phyloP scores from a whole-genome alignment of 1,284 basidiomycete species.

The Tylopilus sp. region DNA sequence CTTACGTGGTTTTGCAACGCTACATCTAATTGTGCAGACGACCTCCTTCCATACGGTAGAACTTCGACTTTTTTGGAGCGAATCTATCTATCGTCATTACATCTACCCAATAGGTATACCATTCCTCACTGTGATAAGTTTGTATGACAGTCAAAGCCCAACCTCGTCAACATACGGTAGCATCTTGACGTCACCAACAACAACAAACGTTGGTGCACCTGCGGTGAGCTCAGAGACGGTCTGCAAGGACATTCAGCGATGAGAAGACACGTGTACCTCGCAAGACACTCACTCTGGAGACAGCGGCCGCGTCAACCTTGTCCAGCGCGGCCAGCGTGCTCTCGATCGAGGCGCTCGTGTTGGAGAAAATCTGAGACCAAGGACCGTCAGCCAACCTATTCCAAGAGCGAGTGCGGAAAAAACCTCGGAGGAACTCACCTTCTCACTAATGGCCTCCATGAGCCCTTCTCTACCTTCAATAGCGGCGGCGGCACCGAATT shows the following conservation, averaged over 20 bases:
- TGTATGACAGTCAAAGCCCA: slow-evolving; percentile 58
- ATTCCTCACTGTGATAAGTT: neutral
- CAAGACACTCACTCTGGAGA: slow-evolving; percentile 55
- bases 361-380: slow-evolving; percentile 52
- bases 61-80: slow-evolving; percentile 4
- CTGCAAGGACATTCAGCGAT: slow-evolving; percentile 32
- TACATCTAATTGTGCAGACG: neutral
- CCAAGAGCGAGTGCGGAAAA: slow-evolving; percentile 1
- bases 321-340: slow-evolving; percentile 57
- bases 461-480: slow-evolving; percentile 73
- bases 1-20: no score
- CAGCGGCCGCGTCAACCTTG: slow-evolving; percentile 52
- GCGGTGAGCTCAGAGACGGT: slow-evolving; percentile 54
- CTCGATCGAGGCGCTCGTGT: slow-evolving; percentile 50
- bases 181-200: slow-evolving; percentile 70
- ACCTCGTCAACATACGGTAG: slow-evolving; percentile 86
- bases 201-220: slow-evolving; percentile 82
- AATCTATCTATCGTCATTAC: slow-evolving; percentile 23
- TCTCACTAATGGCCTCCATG: slow-evolving; percentile 55
- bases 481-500: slow-evolving; percentile 72
- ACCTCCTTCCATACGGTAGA: neutral
- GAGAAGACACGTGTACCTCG: neutral
- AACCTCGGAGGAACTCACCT: slow-evolving; percentile 41
- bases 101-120: slow-evolving; percentile 15
- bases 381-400: slow-evolving; percentile 2